A percentile compares a stretch with the other conserved stretches of the same genome.
Evolutionary conservation across 108 stramenopile species (phyloP).

Genomic region (Tribonema minus): DNA sequence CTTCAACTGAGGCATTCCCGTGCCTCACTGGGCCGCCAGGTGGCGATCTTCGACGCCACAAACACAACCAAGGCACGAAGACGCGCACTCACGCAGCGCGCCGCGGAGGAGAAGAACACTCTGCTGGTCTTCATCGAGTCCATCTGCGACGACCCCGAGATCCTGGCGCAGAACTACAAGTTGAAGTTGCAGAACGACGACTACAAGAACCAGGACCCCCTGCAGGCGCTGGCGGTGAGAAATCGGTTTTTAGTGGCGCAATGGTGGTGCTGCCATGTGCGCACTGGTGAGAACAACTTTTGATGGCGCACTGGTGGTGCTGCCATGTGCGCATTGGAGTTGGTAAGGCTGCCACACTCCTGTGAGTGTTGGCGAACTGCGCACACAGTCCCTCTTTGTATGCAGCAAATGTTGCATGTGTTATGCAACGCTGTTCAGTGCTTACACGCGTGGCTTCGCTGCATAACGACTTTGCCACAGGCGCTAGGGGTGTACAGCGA

Average conservation of each 20-base stretch:
- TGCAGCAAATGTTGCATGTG: too few relatives aligned
- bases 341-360: not conserved
- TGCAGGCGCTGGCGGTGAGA: not conserved
- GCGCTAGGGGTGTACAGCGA: too few relatives aligned
- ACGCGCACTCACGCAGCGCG: slow-evolving; percentile 63
- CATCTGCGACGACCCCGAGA: slow-evolving; percentile 79
- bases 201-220: slow-evolving; percentile 47
- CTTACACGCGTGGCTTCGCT: too few relatives aligned
- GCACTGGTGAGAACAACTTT: not conserved
- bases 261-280: not conserved
- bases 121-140: slow-evolving; percentile 87
- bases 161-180: slow-evolving; percentile 49
- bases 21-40: slow-evolving; percentile 5
- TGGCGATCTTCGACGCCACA: slow-evolving; percentile 96
- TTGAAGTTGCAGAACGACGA: slow-evolving; percentile 59
- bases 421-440: too few relatives aligned
- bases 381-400: too few relatives aligned
- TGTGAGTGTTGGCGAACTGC: not conserved
- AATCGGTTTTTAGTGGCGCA: too few relatives aligned
- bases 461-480: too few relatives aligned
- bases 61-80: slow-evolving; percentile 72
- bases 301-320: not conserved
- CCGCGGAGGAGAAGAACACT: slow-evolving; percentile 44
- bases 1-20: not conserved
- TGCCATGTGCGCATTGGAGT: not conserved